Evolutionary conservation across 164 flowering plant genomes (phyloP).

Genomic region (Umbilicus rupestris): DNA sequence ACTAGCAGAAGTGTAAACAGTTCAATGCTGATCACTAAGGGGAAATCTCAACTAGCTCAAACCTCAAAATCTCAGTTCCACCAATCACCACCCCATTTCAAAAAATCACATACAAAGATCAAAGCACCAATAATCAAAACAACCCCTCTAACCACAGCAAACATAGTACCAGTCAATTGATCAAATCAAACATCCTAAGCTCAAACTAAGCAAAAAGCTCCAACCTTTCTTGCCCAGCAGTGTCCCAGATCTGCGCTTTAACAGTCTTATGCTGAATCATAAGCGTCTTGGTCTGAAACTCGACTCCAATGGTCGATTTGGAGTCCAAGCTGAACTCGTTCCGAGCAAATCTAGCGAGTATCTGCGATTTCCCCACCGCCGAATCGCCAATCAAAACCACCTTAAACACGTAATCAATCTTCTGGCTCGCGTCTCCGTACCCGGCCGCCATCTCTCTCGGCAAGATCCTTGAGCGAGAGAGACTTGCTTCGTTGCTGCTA

Average conservation of each 20-base stretch:
- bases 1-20: no score
- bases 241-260: slow-evolving; percentile 96
- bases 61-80: no score
- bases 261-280: slow-evolving; percentile 65
- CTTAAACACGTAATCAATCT: slow-evolving; percentile 83
- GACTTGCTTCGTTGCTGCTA: no score
- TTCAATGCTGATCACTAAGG: no score
- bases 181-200: background rate
- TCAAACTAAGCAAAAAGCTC: background rate
- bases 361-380: slow-evolving; percentile 83
- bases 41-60: no score
- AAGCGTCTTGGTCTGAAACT: slow-evolving; percentile 68
- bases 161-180: no score
- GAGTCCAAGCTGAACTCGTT: slow-evolving; percentile 77
- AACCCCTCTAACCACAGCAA: no score
- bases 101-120: no score
- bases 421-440: slow-evolving; percentile 48
- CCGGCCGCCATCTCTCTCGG: slow-evolving; percentile 27
- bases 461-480: background rate
- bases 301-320: slow-evolving; percentile 77
- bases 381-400: slow-evolving; percentile 78
- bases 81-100: no score
- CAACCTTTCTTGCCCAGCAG: slow-evolving; percentile 84
- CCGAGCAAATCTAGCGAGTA: slow-evolving; percentile 63
- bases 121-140: no score